phyloP scores from a whole-genome alignment of 2,329 filamentous ascomycete genomes.

The Alternaria gaisen region DNA sequence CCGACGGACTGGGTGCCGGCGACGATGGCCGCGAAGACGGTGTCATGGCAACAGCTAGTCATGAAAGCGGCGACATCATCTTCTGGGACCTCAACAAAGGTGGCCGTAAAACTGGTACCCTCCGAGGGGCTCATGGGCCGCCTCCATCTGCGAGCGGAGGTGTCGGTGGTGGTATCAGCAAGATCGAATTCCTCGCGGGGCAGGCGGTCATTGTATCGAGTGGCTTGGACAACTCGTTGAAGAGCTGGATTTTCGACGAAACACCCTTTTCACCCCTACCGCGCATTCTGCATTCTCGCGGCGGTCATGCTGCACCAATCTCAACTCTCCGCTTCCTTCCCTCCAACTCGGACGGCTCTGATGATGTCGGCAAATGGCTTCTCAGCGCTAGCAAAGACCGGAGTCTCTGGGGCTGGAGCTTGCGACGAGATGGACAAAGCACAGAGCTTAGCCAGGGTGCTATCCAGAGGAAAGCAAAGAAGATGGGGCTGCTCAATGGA shows the following conservation, averaged over 20 bases:
- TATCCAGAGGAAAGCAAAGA: conserved; percentile 88
- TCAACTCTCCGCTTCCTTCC: conserved; percentile 86
- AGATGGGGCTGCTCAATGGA: conserved; percentile 74
- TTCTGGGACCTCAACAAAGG: conserved; percentile 96
- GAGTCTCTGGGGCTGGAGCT: conserved; percentile 95
- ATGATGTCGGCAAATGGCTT: conserved; percentile 91
- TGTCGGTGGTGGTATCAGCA: conserved; percentile 80
- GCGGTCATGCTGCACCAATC: conserved; percentile 87
- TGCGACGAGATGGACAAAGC: conserved; percentile 93
- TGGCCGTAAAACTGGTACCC: conserved; percentile 83
- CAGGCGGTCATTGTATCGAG: conserved; percentile 91
- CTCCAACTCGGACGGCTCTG: conserved; percentile 86
- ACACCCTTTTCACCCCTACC: conserved; percentile 88
- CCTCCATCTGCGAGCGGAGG: conserved; percentile 64
- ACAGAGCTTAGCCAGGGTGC: conserved; percentile 91
- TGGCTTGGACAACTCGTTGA: conserved; percentile 90
- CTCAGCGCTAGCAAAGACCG: conserved; percentile 88
- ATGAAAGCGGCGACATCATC: conserved; percentile 83
- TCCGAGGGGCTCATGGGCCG: conserved; percentile 87
- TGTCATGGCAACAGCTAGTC: conserved; percentile 91
- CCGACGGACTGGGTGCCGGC: conserved; percentile 86
- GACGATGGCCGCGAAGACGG: conserved; percentile 83
- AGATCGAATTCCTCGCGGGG: conserved; percentile 85
- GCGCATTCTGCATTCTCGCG: conserved; percentile 82
- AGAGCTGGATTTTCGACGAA: conserved; percentile 96